Conservation (phyloP, 129 eudicot genomes). For the sunflower (Helianthus annuus) region DNA sequence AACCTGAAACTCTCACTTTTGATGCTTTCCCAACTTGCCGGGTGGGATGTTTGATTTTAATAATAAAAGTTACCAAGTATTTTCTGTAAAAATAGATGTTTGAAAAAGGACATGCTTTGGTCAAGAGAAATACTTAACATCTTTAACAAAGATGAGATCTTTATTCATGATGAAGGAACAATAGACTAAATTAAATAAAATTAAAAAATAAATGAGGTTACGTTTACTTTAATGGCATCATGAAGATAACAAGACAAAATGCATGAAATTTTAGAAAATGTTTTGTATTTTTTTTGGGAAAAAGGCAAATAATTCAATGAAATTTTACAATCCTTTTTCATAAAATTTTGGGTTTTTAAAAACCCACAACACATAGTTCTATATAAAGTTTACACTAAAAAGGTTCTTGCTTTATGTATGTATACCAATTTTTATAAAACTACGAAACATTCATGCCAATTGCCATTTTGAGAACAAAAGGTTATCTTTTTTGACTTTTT, state of each 20-base stretch:
- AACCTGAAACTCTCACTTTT: too few relatives aligned
- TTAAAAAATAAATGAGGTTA: not conserved
- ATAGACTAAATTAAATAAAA: constrained; percentile 10
- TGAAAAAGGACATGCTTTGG: constrained; percentile 19
- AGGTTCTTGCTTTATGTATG: not conserved
- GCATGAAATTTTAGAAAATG: constrained; percentile 3
- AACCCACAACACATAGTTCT: constrained; percentile 12
- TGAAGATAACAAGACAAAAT: constrained; percentile 20
- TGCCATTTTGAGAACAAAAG: constrained; percentile 12
- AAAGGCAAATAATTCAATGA: constrained; percentile 10
- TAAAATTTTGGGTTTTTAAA: constrained; percentile 18
- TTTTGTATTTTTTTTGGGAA: not conserved
- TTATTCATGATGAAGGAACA: constrained; percentile 19
- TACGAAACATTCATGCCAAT: constrained; percentile 15
- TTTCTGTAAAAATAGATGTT: not conserved
- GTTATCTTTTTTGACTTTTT: not conserved
- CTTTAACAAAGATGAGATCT: constrained; percentile 17
- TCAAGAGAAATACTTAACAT: constrained; percentile 21
- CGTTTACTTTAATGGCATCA: constrained; percentile 8
- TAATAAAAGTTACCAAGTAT: too few relatives aligned
- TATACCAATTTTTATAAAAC: not conserved
- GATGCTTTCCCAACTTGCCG: too few relatives aligned
- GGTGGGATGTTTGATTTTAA: too few relatives aligned
- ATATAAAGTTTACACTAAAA: not conserved
- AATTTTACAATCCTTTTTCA: constrained; percentile 8